A percentile compares a stretch with the other conserved stretches of the same genome.
Conservation (phyloP, 202 grass and related monocot species). For the Brachypodium distachyon region DNA sequence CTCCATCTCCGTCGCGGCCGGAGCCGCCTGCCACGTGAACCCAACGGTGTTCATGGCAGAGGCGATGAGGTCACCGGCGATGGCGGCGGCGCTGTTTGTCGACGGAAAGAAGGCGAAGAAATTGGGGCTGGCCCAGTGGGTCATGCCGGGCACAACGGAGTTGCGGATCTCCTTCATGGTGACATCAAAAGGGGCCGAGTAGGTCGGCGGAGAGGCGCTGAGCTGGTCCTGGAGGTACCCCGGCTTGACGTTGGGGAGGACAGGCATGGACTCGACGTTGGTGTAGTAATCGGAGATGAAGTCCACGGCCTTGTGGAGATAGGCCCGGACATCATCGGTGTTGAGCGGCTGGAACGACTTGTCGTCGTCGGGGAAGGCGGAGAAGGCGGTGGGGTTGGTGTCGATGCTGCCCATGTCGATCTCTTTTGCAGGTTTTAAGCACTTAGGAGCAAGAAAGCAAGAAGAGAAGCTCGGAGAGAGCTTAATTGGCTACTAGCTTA, state of each 20-base stretch:
- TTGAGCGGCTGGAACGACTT: conserved; percentile 22
- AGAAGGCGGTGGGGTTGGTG: background rate
- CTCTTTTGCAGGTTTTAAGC: too few relatives aligned
- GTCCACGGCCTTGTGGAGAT: conserved; percentile 30
- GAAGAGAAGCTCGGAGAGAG: too few relatives aligned
- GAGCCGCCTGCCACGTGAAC: conserved; percentile 33
- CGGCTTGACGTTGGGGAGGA: conserved; percentile 26
- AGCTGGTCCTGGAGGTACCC: conserved; percentile 23
- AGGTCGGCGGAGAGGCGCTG: background rate
- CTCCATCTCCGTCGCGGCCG: conserved; percentile 30
- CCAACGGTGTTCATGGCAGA: conserved; percentile 36
- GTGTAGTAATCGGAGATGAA: conserved; percentile 46
- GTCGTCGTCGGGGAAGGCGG: background rate
- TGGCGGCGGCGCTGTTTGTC: conserved; percentile 32
- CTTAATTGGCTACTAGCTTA: too few relatives aligned
- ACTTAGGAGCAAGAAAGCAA: too few relatives aligned
- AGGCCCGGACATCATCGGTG: conserved; percentile 8
- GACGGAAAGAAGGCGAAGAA: conserved; percentile 30
- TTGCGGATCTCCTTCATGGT: conserved; percentile 3
- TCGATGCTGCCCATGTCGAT: conserved; percentile 26
- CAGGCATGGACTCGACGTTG: conserved; percentile 16
- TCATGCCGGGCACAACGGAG: conserved; percentile 29
- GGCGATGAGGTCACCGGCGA: conserved; percentile 34
- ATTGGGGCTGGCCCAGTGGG: conserved; percentile 31
- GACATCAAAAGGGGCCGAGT: conserved; percentile 7